Evolutionary conservation across 306 rosid species (phyloP).

Genomic region (Cucumis hystrix): DNA sequence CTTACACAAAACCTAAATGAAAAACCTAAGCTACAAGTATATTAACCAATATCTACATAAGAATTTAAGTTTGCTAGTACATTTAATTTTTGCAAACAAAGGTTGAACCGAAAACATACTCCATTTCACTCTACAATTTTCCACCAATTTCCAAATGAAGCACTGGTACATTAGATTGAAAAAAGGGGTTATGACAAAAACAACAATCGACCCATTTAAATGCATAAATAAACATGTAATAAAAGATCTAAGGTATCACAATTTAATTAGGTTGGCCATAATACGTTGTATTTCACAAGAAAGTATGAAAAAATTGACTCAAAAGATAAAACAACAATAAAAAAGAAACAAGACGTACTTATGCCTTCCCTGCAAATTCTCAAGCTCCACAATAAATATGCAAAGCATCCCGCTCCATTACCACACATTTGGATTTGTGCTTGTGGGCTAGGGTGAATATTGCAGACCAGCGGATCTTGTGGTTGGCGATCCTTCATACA

Average conservation of each 20-base stretch:
- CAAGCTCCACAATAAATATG: conserved; percentile 69
- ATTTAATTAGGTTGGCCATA: not conserved
- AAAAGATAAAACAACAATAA: not conserved
- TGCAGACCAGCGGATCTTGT: too few species aligned
- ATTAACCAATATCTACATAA: too few species aligned
- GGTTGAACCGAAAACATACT: conserved; percentile 86
- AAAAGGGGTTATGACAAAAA: too few species aligned
- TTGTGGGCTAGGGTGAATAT: too few species aligned
- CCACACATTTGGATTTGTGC: too few species aligned
- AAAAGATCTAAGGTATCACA: not conserved
- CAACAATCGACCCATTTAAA: too few species aligned
- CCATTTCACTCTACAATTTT: conserved; percentile 75
- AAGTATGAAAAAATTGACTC: too few species aligned
- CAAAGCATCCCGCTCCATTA: conserved; percentile 80
- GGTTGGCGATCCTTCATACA: too few species aligned
- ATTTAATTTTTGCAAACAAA: conserved; percentile 84
- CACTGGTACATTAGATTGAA: too few species aligned
- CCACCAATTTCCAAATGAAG: conserved; percentile 6
- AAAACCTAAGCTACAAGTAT: too few species aligned
- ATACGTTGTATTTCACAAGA: not conserved
- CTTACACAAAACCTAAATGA: too few species aligned
- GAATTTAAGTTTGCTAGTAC: too few species aligned
- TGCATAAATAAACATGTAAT: not conserved
- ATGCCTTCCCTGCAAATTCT: conserved; percentile 62
- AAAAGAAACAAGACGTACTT: conserved; percentile 24